Percentiles rank a stretch among this genome's conserved stretches.
Conservation (phyloP, 306 rosid species). For the Medicago lupulina region DNA sequence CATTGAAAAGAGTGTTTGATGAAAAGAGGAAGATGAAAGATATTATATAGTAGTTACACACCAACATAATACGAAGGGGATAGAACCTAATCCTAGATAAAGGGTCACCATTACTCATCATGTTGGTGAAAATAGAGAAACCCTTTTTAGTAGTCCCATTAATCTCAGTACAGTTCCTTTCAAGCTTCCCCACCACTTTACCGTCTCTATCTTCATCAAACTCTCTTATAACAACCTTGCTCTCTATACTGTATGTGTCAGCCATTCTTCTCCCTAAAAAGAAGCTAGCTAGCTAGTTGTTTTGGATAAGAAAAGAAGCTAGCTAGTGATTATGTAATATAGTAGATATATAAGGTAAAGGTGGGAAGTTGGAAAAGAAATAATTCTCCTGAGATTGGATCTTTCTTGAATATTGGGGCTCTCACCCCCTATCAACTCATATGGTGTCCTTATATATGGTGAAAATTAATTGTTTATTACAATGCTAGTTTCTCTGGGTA, state of each 20-base stretch:
- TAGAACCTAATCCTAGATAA: slow-evolving; percentile 77
- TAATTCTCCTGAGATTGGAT: slow-evolving; percentile 26
- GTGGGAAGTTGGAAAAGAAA: slow-evolving; percentile 33
- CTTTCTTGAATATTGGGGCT: slow-evolving; percentile 43
- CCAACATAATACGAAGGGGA: slow-evolving; percentile 77
- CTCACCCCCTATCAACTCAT: slow-evolving; percentile 44
- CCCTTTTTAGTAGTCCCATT: slow-evolving; percentile 64
- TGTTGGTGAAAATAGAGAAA: slow-evolving; percentile 68
- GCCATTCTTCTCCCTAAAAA: slow-evolving; percentile 52
- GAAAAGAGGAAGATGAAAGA: slow-evolving; percentile 13
- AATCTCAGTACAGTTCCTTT: slow-evolving; percentile 69
- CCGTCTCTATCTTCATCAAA: slow-evolving; percentile 67
- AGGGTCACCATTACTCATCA: slow-evolving; percentile 61
- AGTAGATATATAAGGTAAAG: slow-evolving; percentile 16
- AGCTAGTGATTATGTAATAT: slow-evolving; percentile 31
- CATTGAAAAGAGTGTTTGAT: slow-evolving; percentile 35
- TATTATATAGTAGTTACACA: slow-evolving; percentile 42
- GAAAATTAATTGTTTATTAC: background rate
- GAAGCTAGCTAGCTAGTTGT: background rate
- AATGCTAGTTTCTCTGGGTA: background rate
- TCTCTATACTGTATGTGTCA: slow-evolving; percentile 43
- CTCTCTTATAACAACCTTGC: slow-evolving; percentile 64
- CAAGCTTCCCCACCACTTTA: slow-evolving; percentile 79
- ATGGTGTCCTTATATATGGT: slow-evolving; percentile 46
- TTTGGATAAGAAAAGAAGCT: slow-evolving; percentile 33